Evolutionary conservation across 2,329 filamentous ascomycete genomes (phyloP).

Genomic region (Nemania sp.): DNA sequence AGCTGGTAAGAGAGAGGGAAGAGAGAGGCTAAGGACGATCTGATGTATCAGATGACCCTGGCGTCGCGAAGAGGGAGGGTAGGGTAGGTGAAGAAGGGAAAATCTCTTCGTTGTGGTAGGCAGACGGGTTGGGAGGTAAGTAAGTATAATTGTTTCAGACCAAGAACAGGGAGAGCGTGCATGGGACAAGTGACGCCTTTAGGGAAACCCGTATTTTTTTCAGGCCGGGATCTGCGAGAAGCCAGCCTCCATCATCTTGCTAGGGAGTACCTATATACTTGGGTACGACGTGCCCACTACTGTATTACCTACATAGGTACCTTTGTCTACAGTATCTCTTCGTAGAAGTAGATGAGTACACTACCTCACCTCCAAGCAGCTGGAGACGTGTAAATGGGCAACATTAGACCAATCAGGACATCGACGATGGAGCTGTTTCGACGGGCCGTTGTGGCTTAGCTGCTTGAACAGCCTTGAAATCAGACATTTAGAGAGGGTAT

Average conservation of each 20-base stretch:
- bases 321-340: no score
- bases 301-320: no score
- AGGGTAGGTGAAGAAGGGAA: constrained; percentile 30
- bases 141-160: constrained; percentile 30
- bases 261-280: constrained; percentile 18
- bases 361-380: no score
- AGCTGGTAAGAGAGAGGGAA: constrained; percentile 24
- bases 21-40: constrained; percentile 10
- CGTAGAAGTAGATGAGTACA: no score
- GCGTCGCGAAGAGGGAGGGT: constrained; percentile 22
- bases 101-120: constrained; percentile 32
- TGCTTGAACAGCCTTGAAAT: constrained; percentile 1
- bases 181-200: constrained; percentile 33
- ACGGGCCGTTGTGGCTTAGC: constrained; percentile 23
- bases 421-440: neutral
- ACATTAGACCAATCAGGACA: constrained; percentile 10
- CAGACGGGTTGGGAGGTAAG: no score
- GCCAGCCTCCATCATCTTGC: constrained; percentile 20
- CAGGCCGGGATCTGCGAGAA: constrained; percentile 28
- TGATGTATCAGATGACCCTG: constrained; percentile 36
- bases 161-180: constrained; percentile 28
- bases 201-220: constrained; percentile 37
- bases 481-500: no score
- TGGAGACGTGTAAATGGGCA: neutral
- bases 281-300: neutral